Evolutionary conservation across 192 early-diverging fungal species (phyloP), one percentile per base, ranked within the genome.

Genomic region (Coemansia sp.): DNA sequence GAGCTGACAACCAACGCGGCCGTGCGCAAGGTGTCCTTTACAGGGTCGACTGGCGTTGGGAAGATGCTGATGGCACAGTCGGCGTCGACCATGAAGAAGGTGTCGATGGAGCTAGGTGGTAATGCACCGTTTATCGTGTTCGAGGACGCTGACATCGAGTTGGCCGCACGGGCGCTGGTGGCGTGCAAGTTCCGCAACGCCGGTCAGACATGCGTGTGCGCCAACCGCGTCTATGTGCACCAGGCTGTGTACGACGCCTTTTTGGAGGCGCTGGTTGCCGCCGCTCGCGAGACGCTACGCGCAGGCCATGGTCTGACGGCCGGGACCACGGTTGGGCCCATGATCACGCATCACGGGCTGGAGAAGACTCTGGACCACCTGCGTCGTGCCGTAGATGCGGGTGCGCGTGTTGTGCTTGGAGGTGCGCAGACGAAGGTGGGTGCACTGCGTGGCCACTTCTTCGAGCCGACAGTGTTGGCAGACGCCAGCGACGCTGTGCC

Each of bases 381-480:
- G 18, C 61, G 88, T 46, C 92, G 92, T 57, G 92, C 95, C 0
- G 66, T 92, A 0, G 62, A 71, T 8, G 85, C 89, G 15, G 95
- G 95, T 40, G 94, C 91, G 7, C 83, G 85, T 41, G 73, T 91
- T 0, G 57, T 90, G 16, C 67, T 81, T 0, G 94, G 94, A 63
- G 94, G 94, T 12, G 40, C 73, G 52, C 65, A 73, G 43, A 65
- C 69, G 2, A 63, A 3, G 22, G 68, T 42, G 41, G 32, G 13
- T 8, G 32, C 32, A 32, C 8, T 54, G 51, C 61, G 68, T n/a
- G 93, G 92, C 21, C 87, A 89, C 59, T 97, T 92, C 71, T 93
- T 88, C 65, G 85, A 91, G 39, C 94, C 94, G 19, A 96, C 95
- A 1, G 85, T 97, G 19, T 68, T 97, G 37, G 78, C 81, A 2